Conservation (phyloP, 176 grass and related monocot species). For the Triticum urartu region DNA sequence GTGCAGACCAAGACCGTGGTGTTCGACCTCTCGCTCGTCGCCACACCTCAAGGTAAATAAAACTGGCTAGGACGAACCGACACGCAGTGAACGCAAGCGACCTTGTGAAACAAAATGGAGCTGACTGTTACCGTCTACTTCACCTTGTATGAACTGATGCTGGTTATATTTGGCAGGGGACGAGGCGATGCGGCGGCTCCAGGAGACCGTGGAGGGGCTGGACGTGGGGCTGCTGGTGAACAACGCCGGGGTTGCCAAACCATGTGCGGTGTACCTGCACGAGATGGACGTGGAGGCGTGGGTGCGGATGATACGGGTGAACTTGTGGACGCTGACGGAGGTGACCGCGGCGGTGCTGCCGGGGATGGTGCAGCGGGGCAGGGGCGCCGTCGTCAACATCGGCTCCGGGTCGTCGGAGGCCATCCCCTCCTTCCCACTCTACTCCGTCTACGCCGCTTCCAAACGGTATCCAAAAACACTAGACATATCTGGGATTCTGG, state of each 20-base stretch:
- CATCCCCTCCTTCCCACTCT: slow-evolving; percentile 48
- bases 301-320: slow-evolving; percentile 43
- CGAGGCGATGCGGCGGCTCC: not conserved
- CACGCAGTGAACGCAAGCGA: not conserved
- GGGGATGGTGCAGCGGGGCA: slow-evolving; percentile 31
- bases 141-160: no score
- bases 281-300: slow-evolving; percentile 41
- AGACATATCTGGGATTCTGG: not conserved
- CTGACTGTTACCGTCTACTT: not conserved
- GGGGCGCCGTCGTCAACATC: slow-evolving; percentile 61
- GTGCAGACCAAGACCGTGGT: slow-evolving; percentile 30
- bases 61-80: not conserved
- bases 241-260: slow-evolving; percentile 49
- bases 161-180: not conserved
- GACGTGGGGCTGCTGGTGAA: slow-evolving; percentile 66
- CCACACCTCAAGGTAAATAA: not conserved
- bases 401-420: slow-evolving; percentile 37
- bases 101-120: not conserved
- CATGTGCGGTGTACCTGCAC: slow-evolving; percentile 44
- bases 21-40: slow-evolving; percentile 37
- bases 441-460: slow-evolving; percentile 48
- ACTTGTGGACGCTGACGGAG: slow-evolving; percentile 36
- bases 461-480: not conserved
- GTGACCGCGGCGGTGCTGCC: slow-evolving; percentile 49
- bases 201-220: slow-evolving; percentile 13